Evolutionary conservation across 257 asterid species (phyloP).

Genomic region (Eustoma russellianum): DNA sequence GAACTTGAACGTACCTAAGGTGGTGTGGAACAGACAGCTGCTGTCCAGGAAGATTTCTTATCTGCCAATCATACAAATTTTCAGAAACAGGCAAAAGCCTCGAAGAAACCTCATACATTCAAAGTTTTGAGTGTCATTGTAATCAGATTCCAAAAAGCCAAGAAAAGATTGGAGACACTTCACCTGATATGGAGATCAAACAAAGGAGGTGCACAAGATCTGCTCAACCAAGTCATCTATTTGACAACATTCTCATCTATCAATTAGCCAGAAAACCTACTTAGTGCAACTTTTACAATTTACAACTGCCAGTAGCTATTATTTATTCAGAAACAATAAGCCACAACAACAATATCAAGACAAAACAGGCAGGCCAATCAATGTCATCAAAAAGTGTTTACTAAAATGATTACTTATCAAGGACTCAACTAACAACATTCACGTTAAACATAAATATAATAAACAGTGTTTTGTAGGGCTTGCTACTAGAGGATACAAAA

Average conservation of each 20-base stretch:
- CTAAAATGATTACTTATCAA: slow-evolving; percentile 4
- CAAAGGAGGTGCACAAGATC: slow-evolving; percentile 52
- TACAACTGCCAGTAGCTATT: slow-evolving; percentile 29
- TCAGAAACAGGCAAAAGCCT: background rate
- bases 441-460: no score
- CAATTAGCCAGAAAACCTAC: slow-evolving; percentile 64
- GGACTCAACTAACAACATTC: background rate
- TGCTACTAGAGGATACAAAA: background rate
- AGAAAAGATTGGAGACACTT: slow-evolving; percentile 23
- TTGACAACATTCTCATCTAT: slow-evolving; percentile 62
- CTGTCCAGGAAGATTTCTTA: slow-evolving; percentile 7
- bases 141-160: slow-evolving; percentile 13
- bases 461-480: background rate
- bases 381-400: slow-evolving; percentile 7
- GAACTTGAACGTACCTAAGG: slow-evolving; percentile 5
- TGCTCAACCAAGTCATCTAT: slow-evolving; percentile 78
- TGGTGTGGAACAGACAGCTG: slow-evolving; percentile 7
- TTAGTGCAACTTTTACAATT: slow-evolving; percentile 29
- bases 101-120: background rate
- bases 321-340: slow-evolving; percentile 20
- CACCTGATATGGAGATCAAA: slow-evolving; percentile 60
- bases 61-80: slow-evolving; percentile 8
- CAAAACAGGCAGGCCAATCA: slow-evolving; percentile 1
- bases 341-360: background rate
- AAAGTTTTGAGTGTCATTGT: slow-evolving; percentile 9